phyloP scores from a whole-genome alignment of 2,329 filamentous ascomycete genomes.

The Colletotrichum sp. region DNA sequence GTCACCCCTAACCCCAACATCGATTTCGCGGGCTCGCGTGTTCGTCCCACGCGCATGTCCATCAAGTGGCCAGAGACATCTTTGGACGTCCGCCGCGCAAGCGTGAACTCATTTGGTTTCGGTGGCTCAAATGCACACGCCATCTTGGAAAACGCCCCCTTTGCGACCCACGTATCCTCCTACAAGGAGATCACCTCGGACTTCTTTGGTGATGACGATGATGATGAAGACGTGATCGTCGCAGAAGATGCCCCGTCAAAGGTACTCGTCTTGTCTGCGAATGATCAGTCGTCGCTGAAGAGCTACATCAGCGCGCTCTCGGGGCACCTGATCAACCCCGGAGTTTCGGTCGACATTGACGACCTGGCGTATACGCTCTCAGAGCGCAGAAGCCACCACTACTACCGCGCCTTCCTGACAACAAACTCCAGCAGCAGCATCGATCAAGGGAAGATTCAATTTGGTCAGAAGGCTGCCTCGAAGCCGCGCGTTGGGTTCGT shows the following conservation, averaged over 20 bases:
- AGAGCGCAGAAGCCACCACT: conserved; percentile 23
- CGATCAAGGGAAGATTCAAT: neutral
- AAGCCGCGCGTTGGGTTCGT: neutral
- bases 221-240: neutral
- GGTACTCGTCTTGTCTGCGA: neutral
- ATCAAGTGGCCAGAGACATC: neutral
- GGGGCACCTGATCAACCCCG: conserved; percentile 24
- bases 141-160: conserved; percentile 17
- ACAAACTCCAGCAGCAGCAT: conserved; percentile 24
- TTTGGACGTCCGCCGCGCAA: conserved; percentile 19
- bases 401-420: conserved; percentile 24
- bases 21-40: neutral
- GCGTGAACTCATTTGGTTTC: conserved; percentile 39
- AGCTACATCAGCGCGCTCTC: neutral
- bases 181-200: neutral
- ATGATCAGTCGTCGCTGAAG: neutral
- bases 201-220: neutral
- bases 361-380: conserved; percentile 34
- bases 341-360: conserved; percentile 22
- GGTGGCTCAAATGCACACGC: conserved; percentile 39
- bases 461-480: neutral
- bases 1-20: conserved; percentile 30
- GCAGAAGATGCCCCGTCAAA: neutral
- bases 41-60: neutral
- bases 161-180: neutral